Percentiles rank a stretch among this genome's conserved stretches.
Evolutionary conservation across 441 rosid species (phyloP).

Genomic region (Bocquillonia castaneifolia): DNA sequence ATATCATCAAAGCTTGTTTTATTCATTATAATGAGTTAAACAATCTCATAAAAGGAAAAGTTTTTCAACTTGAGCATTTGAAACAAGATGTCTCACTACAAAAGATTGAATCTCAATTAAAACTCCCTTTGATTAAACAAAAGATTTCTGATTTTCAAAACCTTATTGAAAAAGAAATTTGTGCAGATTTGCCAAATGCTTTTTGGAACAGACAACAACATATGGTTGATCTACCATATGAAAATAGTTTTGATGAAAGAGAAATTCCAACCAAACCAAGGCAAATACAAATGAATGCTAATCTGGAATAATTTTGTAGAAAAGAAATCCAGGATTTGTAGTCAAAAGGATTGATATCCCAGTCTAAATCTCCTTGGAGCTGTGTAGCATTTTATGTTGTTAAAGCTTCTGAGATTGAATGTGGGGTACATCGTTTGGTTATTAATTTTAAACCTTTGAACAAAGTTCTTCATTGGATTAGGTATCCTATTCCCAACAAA

Average conservation of each 20-base stretch:
- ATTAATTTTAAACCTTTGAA: background rate
- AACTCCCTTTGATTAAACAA: too few species aligned
- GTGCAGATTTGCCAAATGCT: background rate
- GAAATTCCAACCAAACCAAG: background rate
- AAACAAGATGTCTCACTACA: background rate
- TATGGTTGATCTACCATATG: background rate
- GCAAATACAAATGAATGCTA: background rate
- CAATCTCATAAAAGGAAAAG: too few species aligned
- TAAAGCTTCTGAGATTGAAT: background rate
- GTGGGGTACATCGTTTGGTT: background rate
- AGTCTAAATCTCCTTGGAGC: background rate
- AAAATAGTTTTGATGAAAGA: background rate
- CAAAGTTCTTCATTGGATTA: background rate
- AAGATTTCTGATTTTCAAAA: background rate
- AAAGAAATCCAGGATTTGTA: background rate
- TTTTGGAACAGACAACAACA: background rate
- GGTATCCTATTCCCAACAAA: background rate
- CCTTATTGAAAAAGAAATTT: background rate
- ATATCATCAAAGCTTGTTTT: background rate
- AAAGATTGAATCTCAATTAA: too few species aligned
- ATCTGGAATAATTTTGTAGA: background rate
- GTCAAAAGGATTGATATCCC: background rate
- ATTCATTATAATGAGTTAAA: background rate
- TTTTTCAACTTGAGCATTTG: too few species aligned
- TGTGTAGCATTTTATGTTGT: conserved; percentile 6